Percentiles rank a stretch among this genome's conserved stretches.
Evolutionary conservation across 1,284 basidiomycete species (phyloP).

Genomic region (Fomitopsis betulina): DNA sequence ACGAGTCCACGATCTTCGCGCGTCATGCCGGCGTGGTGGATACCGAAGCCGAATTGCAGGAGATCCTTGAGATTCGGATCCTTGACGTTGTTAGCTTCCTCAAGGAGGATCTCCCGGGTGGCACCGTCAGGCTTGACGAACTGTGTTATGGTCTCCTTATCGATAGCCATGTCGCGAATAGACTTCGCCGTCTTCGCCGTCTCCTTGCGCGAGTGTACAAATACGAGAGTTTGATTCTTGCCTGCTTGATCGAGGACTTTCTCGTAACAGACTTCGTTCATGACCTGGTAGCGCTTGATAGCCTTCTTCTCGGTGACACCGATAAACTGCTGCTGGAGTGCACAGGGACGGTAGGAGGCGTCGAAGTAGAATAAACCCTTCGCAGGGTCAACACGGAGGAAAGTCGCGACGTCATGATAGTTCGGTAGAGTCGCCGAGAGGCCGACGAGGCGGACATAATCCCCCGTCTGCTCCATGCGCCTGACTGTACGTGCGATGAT

Average conservation of each 20-base stretch:
- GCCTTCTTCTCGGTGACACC: constrained; percentile 99
- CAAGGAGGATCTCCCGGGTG: constrained; percentile 81
- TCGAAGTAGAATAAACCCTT: constrained; percentile 99
- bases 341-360: constrained; percentile 89
- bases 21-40: constrained; percentile 99
- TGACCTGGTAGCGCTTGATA: constrained; percentile 96
- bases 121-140: constrained; percentile 93
- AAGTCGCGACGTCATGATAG: constrained; percentile 97
- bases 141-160: constrained; percentile 93
- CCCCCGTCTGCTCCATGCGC: constrained; percentile 90
- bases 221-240: constrained; percentile 90
- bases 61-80: constrained; percentile 87
- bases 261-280: constrained; percentile 99
- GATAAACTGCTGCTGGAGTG: constrained; percentile 94
- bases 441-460: constrained; percentile 92
- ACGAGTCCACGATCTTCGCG: constrained; percentile 90
- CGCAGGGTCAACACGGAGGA: constrained; percentile 91
- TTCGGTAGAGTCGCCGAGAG: constrained; percentile 97
- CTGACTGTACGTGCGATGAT: constrained; percentile 91
- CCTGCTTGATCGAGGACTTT: constrained; percentile 94
- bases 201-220: constrained; percentile 98
- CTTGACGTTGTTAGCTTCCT: constrained; percentile 82
- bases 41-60: constrained; percentile 94
- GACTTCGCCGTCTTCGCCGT: constrained; percentile 97
- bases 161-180: constrained; percentile 92